Conservation (phyloP, 176 grass and related monocot species). For the Paspalum notatum region DNA sequence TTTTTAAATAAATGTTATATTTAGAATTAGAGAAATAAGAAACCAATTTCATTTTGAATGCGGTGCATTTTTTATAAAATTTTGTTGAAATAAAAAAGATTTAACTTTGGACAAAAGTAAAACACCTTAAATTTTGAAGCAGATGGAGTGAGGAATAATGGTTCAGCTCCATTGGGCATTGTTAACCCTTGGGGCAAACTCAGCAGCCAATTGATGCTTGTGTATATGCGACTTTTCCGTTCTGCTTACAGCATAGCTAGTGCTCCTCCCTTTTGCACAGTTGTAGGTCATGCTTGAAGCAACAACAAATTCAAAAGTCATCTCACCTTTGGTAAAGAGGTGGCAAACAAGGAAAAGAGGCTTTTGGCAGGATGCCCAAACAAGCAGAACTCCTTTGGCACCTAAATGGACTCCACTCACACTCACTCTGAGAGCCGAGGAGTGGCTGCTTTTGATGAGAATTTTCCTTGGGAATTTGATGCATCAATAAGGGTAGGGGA, state of each 20-base stretch:
- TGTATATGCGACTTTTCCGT: not conserved
- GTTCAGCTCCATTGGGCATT: not conserved
- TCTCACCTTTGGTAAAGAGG: slow-evolving; percentile 13
- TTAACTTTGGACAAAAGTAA: too few species aligned
- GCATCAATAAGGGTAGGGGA: slow-evolving; percentile 29
- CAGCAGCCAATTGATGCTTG: not conserved
- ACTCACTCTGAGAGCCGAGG: slow-evolving; percentile 20
- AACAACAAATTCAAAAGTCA: slow-evolving; percentile 39
- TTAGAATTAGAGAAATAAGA: too few species aligned
- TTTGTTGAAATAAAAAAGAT: too few species aligned
- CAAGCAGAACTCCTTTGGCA: slow-evolving; percentile 42
- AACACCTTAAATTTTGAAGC: too few species aligned
- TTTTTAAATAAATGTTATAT: too few species aligned
- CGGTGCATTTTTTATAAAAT: too few species aligned
- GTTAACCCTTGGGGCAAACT: not conserved
- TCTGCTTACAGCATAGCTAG: not conserved
- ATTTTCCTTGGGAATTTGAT: slow-evolving; percentile 43
- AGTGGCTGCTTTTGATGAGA: slow-evolving; percentile 29
- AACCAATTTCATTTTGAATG: too few species aligned
- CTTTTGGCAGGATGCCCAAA: slow-evolving; percentile 34
- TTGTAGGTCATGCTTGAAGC: slow-evolving; percentile 49
- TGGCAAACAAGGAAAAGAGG: slow-evolving; percentile 37
- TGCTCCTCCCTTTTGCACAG: slow-evolving; percentile 35
- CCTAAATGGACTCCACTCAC: slow-evolving; percentile 38
- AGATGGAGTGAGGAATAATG: not conserved